Evolutionary conservation across 768 basidiomycete species (phyloP).

Genomic region (Pholiota molesta): DNA sequence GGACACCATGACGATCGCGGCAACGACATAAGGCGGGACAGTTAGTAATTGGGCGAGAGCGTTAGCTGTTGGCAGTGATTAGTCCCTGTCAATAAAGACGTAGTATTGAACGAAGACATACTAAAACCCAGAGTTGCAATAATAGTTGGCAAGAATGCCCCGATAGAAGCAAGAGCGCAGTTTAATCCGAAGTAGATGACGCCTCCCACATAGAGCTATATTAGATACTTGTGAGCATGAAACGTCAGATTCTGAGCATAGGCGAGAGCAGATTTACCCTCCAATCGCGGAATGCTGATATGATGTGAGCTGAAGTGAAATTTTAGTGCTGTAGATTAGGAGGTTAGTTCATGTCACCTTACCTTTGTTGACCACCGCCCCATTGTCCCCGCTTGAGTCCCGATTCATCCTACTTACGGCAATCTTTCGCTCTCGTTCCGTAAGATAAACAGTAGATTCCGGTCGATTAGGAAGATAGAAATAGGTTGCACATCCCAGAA

Average conservation of each 20-base stretch:
- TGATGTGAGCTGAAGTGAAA: constrained; percentile 53
- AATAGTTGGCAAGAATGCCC: constrained; percentile 85
- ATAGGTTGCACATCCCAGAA: constrained; percentile 59
- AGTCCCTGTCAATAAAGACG: background rate
- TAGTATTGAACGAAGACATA: constrained; percentile 34
- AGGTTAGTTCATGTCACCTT: background rate
- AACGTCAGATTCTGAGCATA: background rate
- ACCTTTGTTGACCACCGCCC: constrained; percentile 68
- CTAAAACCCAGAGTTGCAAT: constrained; percentile 74
- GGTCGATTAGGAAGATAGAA: constrained; percentile 71
- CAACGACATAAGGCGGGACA: constrained; percentile 80
- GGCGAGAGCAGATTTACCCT: constrained; percentile 42
- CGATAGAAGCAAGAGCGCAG: constrained; percentile 75
- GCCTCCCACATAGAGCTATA: constrained; percentile 61
- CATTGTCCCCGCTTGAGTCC: constrained; percentile 65
- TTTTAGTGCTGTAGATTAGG: constrained; percentile 3
- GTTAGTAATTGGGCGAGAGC: constrained; percentile 74
- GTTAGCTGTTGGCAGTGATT: constrained; percentile 43
- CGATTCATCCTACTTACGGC: constrained; percentile 72
- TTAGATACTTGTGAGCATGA: constrained; percentile 1
- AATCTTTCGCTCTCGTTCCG: constrained; percentile 54
- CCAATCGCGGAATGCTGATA: constrained; percentile 72
- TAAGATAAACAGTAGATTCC: constrained; percentile 66
- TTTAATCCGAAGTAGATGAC: constrained; percentile 81
- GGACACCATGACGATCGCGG: constrained; percentile 60